Evolutionary conservation across 2,329 filamentous ascomycete genomes (phyloP).

Genomic region (Aspergillus sp.): DNA sequence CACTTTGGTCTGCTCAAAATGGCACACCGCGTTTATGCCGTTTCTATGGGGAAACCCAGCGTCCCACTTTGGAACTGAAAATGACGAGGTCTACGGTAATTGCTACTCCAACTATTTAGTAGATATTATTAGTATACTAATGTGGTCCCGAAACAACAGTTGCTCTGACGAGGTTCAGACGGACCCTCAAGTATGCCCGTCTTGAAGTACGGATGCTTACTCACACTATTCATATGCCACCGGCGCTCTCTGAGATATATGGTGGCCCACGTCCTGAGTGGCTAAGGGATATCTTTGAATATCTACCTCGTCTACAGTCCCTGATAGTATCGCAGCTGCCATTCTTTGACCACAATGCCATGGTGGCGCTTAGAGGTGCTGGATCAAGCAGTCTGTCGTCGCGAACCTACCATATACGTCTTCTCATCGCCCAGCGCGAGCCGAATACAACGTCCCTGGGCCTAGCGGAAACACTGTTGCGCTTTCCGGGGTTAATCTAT

Average conservation of each 20-base stretch:
- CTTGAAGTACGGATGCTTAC: conserved; percentile 55
- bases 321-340: conserved; percentile 59
- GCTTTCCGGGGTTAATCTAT: conserved; percentile 57
- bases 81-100: conserved; percentile 59
- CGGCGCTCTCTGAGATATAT: conserved; percentile 61
- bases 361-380: conserved; percentile 48
- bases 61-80: conserved; percentile 60
- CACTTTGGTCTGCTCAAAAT: conserved; percentile 56
- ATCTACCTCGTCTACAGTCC: conserved; percentile 58
- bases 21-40: conserved; percentile 59
- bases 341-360: conserved; percentile 62
- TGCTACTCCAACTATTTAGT: neutral
- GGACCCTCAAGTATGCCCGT: conserved; percentile 55
- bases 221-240: conserved; percentile 62
- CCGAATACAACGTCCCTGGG: conserved; percentile 58
- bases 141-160: conserved; percentile 36
- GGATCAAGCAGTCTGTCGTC: conserved; percentile 7
- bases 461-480: conserved; percentile 51
- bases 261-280: conserved; percentile 59
- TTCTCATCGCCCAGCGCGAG: conserved; percentile 58
- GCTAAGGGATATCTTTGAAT: conserved; percentile 59
- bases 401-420: conserved; percentile 49
- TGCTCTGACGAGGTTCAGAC: conserved; percentile 59
- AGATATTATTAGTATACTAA: conserved; percentile 10
- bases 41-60: conserved; percentile 64